Evolutionary conservation across 1,284 basidiomycete species (phyloP), one percentile per base, ranked within the genome.

Genomic region (Moniliella sp.): DNA sequence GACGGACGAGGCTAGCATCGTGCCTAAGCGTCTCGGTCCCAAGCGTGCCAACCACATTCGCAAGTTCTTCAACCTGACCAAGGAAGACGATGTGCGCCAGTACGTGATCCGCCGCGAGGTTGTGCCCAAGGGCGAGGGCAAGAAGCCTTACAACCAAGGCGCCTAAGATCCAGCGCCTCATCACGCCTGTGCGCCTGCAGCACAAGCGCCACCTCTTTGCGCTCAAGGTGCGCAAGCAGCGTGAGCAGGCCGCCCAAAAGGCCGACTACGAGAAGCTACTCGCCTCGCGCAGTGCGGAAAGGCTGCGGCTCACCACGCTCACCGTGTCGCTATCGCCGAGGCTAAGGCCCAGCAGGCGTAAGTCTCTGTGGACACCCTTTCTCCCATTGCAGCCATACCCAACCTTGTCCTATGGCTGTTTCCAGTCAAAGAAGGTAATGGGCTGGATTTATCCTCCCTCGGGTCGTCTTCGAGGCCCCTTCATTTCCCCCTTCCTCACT

Each of bases 131-230:
- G 83, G 88, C 70, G 75, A 75, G 61, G 70, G 72, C 52, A 81
- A 79, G 47, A 94, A 93, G 72, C 78, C 83, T 40, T 91, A 88
- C 69, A 84, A n/a, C 80, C 68, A 94, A 97, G 72, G 83, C 86
- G 71, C 88, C 63, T 65, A 79, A 78, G 57, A 67, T 67, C 54
- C 66, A 66, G 62, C 60, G 58, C 40, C 53, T 63, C 34, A 83
- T 94, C 58, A 93, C 84, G 39, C 83, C 86, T 54, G 64, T 78
- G 61, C 81, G 86, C 58, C 77, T 94, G 61, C 88, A 97, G 69
- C 79, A 84, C 66, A 81, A 83, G 66, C 79, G 88, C 57, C 84
- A 84, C 71, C 72, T 88, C 57, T 74, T 69, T 46, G 74, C 81
- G 35, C 72, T 93, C 69, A 80, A 86, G 69, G 75, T 76, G 64